These are phyloP conservation scores for Ajuga reptans DNA, from an alignment of 305 asterid genomes.

Conservation along the genomic window DNA sequence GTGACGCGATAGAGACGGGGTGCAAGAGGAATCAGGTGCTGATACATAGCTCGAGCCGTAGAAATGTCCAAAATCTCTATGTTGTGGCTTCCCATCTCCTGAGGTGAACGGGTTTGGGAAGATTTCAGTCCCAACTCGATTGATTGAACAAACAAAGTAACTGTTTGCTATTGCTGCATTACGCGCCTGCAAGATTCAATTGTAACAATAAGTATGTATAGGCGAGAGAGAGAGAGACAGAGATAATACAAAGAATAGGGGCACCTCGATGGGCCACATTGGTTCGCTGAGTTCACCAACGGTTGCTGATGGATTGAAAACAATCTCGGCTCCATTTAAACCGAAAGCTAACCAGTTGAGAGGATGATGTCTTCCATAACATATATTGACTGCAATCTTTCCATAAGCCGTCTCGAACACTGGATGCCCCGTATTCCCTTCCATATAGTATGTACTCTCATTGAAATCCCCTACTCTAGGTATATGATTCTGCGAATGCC, in stretches of 20 bases:
- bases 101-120: conserved; percentile 92
- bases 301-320: conserved; percentile 91
- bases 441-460: conserved; percentile 93
- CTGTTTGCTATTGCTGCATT: conserved; percentile 94
- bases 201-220: background rate
- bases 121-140: conserved; percentile 85
- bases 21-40: conserved; percentile 90
- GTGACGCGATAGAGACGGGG: conserved; percentile 72
- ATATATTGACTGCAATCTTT: conserved; percentile 80
- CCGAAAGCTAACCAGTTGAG: conserved; percentile 96
- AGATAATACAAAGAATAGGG: background rate
- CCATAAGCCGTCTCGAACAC: conserved; percentile 91
- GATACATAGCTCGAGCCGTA: conserved; percentile 87
- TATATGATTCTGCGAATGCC: conserved; percentile 70
- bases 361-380: conserved; percentile 97
- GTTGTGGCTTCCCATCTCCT: conserved; percentile 91
- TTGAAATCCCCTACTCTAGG: conserved; percentile 97
- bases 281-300: conserved; percentile 99
- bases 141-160: conserved; percentile 81
- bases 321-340: conserved; percentile 88
- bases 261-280: conserved; percentile 98
- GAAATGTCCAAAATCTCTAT: conserved; percentile 83
- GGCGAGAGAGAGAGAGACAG: background rate
- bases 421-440: conserved; percentile 93
- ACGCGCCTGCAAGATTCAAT: conserved; percentile 61